Evolutionary conservation across 2,329 filamentous ascomycete species (phyloP), one percentile per base, ranked within the genome.

Genomic region (Colletotrichum coccodes): DNA sequence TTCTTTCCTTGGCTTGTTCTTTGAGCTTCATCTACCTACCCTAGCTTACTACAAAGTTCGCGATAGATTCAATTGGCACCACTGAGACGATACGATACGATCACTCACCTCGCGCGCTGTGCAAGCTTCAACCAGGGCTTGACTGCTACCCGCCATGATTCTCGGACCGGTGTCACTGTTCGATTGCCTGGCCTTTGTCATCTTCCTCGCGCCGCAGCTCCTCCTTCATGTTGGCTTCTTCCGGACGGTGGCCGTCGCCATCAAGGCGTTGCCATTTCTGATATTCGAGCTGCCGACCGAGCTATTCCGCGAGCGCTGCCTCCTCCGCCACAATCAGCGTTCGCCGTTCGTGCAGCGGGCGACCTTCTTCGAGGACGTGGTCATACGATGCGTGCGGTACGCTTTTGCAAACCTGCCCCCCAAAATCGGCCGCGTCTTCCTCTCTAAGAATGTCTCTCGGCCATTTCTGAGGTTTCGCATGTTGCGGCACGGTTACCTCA

Each of bases 381-480:
- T 94, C 56, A 86, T 95, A 67, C 87, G 92, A 68, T 94, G 91
- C 75, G 92, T 96, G 40, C 87, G 92, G 60, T 94, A 92, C 83
- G 92, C 91, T 16, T 95, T 95, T 76, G 87, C 90, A 30, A 87
- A 88, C 70, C 89, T 95, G 71, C 91, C 91, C 3, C 85, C 91
- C 9, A 84, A 82, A 38, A 87, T 95, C 30, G 91, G 90, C 6
- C 86, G 91, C 44, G 90, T 95, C 18, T 95, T 96, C 83, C 94
- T 96, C 77, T 91, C 90, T 7, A 94, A 91, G 80, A 78, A 82
- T 36, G 92, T 96, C 11, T 87, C 91, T 1, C 77, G 94, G 57
- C 92, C 93, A 0, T 95, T 95, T 77, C 78, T 95, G 67, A 84
- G 87, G 57, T 96, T 93, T 79, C 89, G 93, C 40, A 90, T 95